Evolutionary conservation across 768 basidiomycete species (phyloP), one percentile per base, ranked within the genome.

Genomic region (Hygrocybe punicea): DNA sequence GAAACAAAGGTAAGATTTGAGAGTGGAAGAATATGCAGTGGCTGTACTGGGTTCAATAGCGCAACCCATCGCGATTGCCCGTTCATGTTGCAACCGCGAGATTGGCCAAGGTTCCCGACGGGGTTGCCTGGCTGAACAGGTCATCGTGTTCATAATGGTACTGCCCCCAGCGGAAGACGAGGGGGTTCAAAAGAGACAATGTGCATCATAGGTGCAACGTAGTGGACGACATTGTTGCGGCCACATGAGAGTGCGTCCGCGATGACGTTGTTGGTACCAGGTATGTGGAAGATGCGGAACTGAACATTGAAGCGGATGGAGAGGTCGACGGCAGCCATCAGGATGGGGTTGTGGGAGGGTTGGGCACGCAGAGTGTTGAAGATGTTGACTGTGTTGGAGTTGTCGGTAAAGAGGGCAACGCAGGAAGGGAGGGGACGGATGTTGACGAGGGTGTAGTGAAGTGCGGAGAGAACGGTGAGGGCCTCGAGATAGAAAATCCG

Each of bases 1-100:
- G 59, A 79, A 78, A 0, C 64, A 59, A 9, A 77, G 23, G 44
- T 78, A 79, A 2, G 72, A 77, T 23, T 75, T 68, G 21, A 76
- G 56, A 6, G 70, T 66, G 0, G 73, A 75, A 0, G 63, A 51
- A 59, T 78, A 78, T 0, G 65, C 53, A 1, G 19, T 1, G 0
- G 16, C 4, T 0, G 72, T 69, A 3, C 64, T 64, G 0, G 11
- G 14, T 16, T 73, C 68, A 21, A 78, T 56, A 0, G 71, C 58
- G 17, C 61, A 24, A 3, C 72, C 73, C 10, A 76, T 63, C 1
- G 72, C 73, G 24, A 73, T 63, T 2, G 69, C 60, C 7, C 71
- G 66, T 57, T 72, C 69, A n/a, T 56, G 68, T 1, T 66, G 9
- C 0, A 73, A 62, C 7, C 60, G 55, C 34, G 73, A 68, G 0